A percentile compares a stretch with the other conserved stretches of the same genome.
Conservation (phyloP, 257 asterid species). For the Primulina tabacum region DNA sequence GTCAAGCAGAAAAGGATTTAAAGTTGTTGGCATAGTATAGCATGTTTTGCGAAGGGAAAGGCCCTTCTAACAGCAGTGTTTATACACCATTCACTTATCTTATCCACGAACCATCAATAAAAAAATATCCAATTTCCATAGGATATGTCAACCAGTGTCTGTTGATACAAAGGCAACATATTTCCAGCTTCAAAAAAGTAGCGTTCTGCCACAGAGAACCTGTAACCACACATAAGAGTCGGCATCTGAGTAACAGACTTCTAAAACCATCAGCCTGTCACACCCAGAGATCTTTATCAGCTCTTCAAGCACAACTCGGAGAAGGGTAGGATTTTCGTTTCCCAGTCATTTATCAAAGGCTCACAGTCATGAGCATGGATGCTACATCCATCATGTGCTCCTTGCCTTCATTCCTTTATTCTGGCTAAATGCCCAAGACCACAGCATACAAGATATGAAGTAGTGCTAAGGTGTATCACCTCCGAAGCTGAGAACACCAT, state of each 20-base stretch:
- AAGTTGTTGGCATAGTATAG: slow-evolving; percentile 19
- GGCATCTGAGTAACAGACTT: no score
- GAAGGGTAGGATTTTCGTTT: neutral
- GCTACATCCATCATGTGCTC: neutral
- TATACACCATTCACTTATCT: no score
- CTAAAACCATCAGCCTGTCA: no score
- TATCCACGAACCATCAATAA: neutral
- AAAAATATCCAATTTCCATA: no score
- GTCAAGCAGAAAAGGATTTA: slow-evolving; percentile 15
- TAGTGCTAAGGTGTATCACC: neutral
- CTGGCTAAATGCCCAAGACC: neutral
- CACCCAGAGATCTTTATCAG: neutral
- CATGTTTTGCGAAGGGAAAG: no score
- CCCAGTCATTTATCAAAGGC: neutral
- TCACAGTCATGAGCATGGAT: neutral
- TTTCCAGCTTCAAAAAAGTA: neutral
- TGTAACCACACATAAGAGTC: no score
- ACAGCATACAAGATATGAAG: neutral
- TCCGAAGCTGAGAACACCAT: neutral
- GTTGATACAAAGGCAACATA: no score
- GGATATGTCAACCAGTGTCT: no score
- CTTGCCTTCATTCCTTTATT: neutral
- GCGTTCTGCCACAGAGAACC: no score
- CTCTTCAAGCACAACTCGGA: neutral
- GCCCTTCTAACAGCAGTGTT: neutral